These are phyloP conservation scores for Pseudoscleropodium purum DNA, from an alignment of 225 moss, liverwort and hornwort species.

Conservation along the genomic window DNA sequence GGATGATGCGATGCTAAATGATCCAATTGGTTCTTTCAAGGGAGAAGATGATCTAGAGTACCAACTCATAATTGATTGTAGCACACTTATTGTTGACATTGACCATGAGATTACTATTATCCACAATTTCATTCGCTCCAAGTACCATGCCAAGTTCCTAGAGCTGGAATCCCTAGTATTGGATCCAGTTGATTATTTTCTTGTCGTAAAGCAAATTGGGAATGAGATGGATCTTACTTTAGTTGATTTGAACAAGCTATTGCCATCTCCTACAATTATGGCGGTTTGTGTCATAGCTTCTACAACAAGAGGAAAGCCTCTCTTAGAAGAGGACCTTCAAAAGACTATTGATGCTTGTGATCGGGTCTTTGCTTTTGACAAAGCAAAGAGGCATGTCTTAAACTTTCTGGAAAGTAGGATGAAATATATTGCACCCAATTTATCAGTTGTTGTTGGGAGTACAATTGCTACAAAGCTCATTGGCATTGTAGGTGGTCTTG, in stretches of 20 bases:
- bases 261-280: conserved; percentile 93
- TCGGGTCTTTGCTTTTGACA: conserved; percentile 53
- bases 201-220: conserved; percentile 70
- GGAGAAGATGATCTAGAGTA: conserved; percentile 64
- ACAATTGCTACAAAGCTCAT: conserved; percentile 83
- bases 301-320: conserved; percentile 72
- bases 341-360: conserved; percentile 74
- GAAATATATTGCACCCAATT: conserved; percentile 82
- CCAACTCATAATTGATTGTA: conserved; percentile 84
- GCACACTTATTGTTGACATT: conserved; percentile 73
- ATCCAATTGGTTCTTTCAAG: conserved; percentile 29
- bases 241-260: conserved; percentile 59
- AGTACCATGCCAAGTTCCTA: conserved; percentile 69
- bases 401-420: conserved; percentile 76
- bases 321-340: conserved; percentile 58
- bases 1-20: conserved; percentile 46
- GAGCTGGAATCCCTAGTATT: conserved; percentile 81
- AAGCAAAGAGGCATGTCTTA: conserved; percentile 73
- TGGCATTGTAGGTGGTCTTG: conserved; percentile 71
- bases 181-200: conserved; percentile 81
- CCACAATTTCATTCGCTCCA: conserved; percentile 70
- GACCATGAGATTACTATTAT: conserved; percentile 67
- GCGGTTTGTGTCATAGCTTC: conserved; percentile 70
- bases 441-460: conserved; percentile 76
- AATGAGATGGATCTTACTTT: conserved; percentile 89